Percentiles rank a stretch among this genome's conserved stretches.
These are phyloP conservation scores for Fraxinus cuspidata DNA, from an alignment of 257 asterid species.

Conservation along the genomic window DNA sequence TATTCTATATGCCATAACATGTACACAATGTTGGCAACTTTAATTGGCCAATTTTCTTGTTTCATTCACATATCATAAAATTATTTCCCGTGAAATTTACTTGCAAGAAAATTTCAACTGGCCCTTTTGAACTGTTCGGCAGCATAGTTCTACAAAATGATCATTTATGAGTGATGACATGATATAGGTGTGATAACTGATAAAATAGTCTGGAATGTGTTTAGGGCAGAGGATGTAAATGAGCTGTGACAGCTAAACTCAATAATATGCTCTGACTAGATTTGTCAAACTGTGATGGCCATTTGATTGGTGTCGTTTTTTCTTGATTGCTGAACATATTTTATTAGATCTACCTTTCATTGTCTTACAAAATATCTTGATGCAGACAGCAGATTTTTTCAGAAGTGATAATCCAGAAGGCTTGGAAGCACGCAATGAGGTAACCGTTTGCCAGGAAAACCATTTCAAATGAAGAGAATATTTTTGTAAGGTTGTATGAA, in stretches of 20 bases:
- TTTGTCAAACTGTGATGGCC: conserved; percentile 3
- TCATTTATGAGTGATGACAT: not conserved
- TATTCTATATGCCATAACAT: not conserved
- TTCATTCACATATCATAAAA: not conserved
- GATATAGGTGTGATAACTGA: not conserved
- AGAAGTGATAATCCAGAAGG: conserved; percentile 98
- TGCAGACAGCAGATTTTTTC: conserved; percentile 93
- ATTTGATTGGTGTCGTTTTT: conserved; percentile 7
- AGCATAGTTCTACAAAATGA: not conserved
- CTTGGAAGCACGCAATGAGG: conserved; percentile 98
- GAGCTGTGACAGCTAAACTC: not conserved
- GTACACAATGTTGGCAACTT: not conserved
- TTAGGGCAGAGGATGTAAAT: not conserved
- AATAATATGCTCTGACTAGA: conserved; percentile 13
- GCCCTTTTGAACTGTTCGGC: not conserved
- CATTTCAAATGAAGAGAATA: not conserved
- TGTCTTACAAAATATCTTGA: conserved; percentile 29
- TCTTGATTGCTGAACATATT: conserved; percentile 10
- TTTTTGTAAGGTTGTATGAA: conserved; percentile 3
- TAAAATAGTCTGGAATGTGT: not conserved
- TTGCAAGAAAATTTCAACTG: not conserved
- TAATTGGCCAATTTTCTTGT: not conserved
- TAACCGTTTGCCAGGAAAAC: conserved; percentile 31
- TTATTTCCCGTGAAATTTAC: not conserved
- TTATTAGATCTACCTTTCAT: conserved; percentile 14